phyloP scores from a whole-genome alignment of 1,284 basidiomycete genomes.

The Bondarzewia mesenterica region DNA sequence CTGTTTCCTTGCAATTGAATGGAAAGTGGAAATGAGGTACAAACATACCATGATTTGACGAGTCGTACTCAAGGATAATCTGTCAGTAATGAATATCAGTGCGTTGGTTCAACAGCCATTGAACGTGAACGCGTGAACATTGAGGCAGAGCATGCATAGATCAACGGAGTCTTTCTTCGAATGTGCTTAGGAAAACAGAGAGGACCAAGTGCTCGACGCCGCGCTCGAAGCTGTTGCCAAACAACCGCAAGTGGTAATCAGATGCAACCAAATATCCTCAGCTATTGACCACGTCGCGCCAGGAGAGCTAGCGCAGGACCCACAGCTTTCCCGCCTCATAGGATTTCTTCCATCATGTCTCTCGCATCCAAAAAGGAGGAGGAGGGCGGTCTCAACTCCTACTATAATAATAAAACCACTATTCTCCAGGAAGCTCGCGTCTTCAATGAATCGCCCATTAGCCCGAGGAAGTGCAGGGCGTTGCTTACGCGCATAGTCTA shows the following conservation, averaged over 20 bases:
- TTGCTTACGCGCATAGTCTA: slow-evolving; percentile 96
- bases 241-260: slow-evolving; percentile 1
- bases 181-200: background rate
- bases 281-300: slow-evolving; percentile 10
- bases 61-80: no score
- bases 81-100: no score
- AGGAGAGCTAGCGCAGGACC: slow-evolving; percentile 5
- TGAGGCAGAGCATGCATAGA: no score
- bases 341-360: slow-evolving; percentile 45
- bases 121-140: no score
- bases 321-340: background rate
- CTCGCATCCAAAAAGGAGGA: slow-evolving; percentile 86
- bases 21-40: no score
- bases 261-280: background rate
- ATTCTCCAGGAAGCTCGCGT: slow-evolving; percentile 97
- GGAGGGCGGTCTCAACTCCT: slow-evolving; percentile 78
- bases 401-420: slow-evolving; percentile 92
- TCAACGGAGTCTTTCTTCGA: no score
- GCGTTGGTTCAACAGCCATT: no score
- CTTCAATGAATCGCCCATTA: slow-evolving; percentile 99
- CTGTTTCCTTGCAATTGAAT: no score
- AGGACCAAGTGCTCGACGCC: background rate
- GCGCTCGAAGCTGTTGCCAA: background rate
- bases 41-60: no score
- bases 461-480: slow-evolving; percentile 92